Conservation (phyloP, 192 early-diverging fungal genomes). For the Backusella tarrabulga region DNA sequence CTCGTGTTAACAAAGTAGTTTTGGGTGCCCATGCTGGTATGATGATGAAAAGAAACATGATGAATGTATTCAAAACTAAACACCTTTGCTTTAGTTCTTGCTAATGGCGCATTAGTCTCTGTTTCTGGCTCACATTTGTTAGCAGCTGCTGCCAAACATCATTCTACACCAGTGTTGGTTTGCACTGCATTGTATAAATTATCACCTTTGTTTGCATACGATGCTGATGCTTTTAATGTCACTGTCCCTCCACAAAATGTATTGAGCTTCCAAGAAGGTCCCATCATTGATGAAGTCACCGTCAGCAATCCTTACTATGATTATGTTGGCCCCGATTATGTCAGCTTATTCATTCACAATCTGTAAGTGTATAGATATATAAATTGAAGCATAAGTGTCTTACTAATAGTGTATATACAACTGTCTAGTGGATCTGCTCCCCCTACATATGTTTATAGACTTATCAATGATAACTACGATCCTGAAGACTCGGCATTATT, state of each 20-base stretch:
- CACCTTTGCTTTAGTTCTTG: constrained; percentile 51
- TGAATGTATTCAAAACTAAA: neutral
- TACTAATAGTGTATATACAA: neutral
- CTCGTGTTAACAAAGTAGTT: constrained; percentile 97
- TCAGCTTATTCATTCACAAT: constrained; percentile 90
- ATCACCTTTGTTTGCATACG: constrained; percentile 86
- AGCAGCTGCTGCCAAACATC: constrained; percentile 89
- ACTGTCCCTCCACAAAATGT: constrained; percentile 77
- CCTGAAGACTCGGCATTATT: constrained; percentile 37
- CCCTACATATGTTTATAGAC: constrained; percentile 32
- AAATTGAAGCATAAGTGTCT: no score
- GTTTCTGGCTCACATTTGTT: constrained; percentile 78
- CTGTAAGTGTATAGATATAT: constrained; percentile 49
- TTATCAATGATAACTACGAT: constrained; percentile 63
- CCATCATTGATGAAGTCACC: constrained; percentile 77
- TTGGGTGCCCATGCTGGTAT: constrained; percentile 80
- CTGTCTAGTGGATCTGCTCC: constrained; percentile 23
- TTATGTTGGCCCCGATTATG: constrained; percentile 89
- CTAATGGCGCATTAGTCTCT: constrained; percentile 91
- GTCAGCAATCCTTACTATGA: constrained; percentile 86
- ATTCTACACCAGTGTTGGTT: constrained; percentile 92
- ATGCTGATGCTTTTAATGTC: constrained; percentile 84
- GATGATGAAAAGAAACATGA: neutral
- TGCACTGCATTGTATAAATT: constrained; percentile 89
- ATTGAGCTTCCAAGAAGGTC: constrained; percentile 76